Evolutionary conservation across 106 monocot species (phyloP).

Genomic region (Acorus gramineus): DNA sequence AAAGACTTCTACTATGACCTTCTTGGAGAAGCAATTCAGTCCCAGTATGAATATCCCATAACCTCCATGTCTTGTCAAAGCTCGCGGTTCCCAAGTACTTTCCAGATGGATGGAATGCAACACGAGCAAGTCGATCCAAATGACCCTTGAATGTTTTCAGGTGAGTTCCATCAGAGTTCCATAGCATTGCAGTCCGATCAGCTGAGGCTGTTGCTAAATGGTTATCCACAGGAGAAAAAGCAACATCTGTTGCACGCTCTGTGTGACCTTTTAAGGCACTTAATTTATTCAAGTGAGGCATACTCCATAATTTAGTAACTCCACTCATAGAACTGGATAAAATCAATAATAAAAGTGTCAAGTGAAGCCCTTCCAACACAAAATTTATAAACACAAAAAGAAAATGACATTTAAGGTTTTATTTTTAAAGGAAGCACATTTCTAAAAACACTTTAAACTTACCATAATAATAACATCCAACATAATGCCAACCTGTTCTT

Average conservation of each 20-base stretch:
- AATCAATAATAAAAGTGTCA: not conserved
- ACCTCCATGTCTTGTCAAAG: conserved; percentile 96
- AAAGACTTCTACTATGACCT: conserved; percentile 88
- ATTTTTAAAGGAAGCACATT: no score
- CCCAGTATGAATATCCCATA: conserved; percentile 86
- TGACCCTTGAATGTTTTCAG: conserved; percentile 71
- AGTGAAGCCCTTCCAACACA: not conserved
- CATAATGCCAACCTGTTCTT: no score
- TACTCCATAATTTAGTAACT: conserved; percentile 74
- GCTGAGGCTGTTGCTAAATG: conserved; percentile 78
- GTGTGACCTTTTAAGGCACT: conserved; percentile 72
- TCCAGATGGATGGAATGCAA: conserved; percentile 92
- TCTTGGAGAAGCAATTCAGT: conserved; percentile 79
- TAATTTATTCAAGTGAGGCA: conserved; percentile 62
- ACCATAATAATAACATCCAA: no score
- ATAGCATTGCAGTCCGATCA: conserved; percentile 86
- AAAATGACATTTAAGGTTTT: no score
- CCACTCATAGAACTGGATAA: conserved; percentile 80
- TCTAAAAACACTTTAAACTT: no score
- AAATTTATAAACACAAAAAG: not conserved
- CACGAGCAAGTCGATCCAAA: conserved; percentile 72
- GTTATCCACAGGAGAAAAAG: conserved; percentile 71
- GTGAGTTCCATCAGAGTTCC: conserved; percentile 54
- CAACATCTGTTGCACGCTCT: conserved; percentile 83
- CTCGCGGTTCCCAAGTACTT: conserved; percentile 88